These are phyloP conservation scores for Moesziomyces antarcticus DNA, from an alignment of 1,284 basidiomycete genomes.

Conservation along the genomic window DNA sequence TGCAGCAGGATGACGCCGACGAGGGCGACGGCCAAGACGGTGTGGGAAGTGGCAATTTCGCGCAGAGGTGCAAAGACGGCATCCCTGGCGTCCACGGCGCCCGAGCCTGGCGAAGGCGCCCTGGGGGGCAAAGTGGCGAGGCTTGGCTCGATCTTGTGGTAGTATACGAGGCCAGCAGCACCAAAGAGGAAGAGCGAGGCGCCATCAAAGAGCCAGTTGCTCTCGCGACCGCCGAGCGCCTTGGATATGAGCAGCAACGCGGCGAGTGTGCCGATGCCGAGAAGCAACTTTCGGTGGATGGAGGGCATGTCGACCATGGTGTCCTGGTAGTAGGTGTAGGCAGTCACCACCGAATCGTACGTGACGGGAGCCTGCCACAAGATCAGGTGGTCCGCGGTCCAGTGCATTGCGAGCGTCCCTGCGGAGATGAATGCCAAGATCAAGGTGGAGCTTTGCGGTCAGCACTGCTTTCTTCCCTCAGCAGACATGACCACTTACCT, in stretches of 20 bases:
- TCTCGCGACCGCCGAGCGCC: conserved; percentile 58
- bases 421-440: not conserved
- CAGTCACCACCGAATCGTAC: conserved; percentile 51
- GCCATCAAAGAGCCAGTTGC: conserved; percentile 67
- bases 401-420: conserved; percentile 66
- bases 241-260: conserved; percentile 52
- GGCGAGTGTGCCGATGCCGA: conserved; percentile 46
- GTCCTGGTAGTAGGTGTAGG: conserved; percentile 62
- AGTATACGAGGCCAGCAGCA: conserved; percentile 59
- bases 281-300: conserved; percentile 41
- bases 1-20: conserved; percentile 65
- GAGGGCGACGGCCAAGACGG: conserved; percentile 63
- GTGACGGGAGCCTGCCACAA: conserved; percentile 64
- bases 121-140: conserved; percentile 39
- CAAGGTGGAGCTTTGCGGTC: not conserved
- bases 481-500: conserved; percentile 29
- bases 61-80: conserved; percentile 53
- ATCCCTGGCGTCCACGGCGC: conserved; percentile 35
- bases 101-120: conserved; percentile 35
- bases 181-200: conserved; percentile 66
- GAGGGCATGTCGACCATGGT: conserved; percentile 56
- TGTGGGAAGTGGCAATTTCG: conserved; percentile 63
- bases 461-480: not conserved
- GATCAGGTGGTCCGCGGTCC: conserved; percentile 65
- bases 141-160: conserved; percentile 60